Evolutionary conservation across 805 yeast genomes (phyloP).

Genomic region (Grigorovia humatica): DNA sequence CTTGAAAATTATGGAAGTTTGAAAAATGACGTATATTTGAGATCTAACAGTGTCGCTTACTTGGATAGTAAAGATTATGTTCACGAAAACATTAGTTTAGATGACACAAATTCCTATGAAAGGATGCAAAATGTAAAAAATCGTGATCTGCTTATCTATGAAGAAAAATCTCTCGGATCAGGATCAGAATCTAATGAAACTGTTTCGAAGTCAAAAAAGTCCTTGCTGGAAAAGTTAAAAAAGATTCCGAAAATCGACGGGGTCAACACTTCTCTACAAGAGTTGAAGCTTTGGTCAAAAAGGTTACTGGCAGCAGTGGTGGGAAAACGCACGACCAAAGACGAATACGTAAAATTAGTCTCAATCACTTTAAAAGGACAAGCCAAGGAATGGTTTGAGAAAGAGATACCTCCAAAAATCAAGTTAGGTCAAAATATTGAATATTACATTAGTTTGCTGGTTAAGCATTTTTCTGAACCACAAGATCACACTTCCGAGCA

Average conservation of each 20-base stretch:
- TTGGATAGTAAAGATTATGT: no score
- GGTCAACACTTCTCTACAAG: no score
- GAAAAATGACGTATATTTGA: neutral
- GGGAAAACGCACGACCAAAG: neutral
- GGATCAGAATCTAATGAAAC: no score
- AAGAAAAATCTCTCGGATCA: no score
- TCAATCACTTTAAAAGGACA: neutral
- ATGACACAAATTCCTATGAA: no score
- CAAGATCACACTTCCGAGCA: neutral
- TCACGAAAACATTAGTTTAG: no score
- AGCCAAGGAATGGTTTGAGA: neutral
- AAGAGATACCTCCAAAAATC: neutral
- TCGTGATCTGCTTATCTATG: no score
- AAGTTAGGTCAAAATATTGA: neutral
- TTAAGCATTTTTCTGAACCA: neutral
- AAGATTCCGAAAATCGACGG: no score
- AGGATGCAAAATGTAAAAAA: no score
- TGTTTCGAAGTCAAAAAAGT: no score
- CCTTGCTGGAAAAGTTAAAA: no score
- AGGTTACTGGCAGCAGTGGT: neutral
- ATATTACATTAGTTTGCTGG: neutral
- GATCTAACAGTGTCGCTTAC: no score
- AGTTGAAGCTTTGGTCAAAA: neutral
- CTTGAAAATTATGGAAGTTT: neutral
- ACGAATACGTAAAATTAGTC: neutral